Evolutionary conservation across 2,329 filamentous ascomycete genomes (phyloP).

Genomic region (Lachnellula willkommii): DNA sequence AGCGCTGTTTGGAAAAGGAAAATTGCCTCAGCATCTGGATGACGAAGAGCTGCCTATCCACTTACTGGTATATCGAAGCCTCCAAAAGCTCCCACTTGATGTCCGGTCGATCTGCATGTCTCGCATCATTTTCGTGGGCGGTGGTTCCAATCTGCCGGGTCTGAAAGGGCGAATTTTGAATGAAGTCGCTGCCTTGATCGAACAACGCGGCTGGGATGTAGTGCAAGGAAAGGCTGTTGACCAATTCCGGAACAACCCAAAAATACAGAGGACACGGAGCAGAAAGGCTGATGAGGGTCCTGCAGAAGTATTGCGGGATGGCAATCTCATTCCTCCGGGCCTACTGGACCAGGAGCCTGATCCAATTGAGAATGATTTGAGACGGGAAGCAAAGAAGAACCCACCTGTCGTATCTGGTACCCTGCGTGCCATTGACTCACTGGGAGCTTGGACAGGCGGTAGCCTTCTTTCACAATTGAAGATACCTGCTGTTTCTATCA

Average conservation of each 20-base stretch:
- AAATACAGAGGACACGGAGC: slow-evolving; percentile 24
- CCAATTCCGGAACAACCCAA: slow-evolving; percentile 37
- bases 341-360: slow-evolving; percentile 45
- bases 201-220: slow-evolving; percentile 68
- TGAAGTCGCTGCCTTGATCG: slow-evolving; percentile 64
- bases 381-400: slow-evolving; percentile 39
- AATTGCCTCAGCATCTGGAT: slow-evolving; percentile 58
- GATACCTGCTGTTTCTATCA: slow-evolving; percentile 60
- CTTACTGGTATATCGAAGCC: slow-evolving; percentile 66
- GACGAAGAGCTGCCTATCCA: slow-evolving; percentile 82
- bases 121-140: slow-evolving; percentile 80
- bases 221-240: slow-evolving; percentile 66
- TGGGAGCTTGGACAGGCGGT: slow-evolving; percentile 71
- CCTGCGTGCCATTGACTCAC: slow-evolving; percentile 60
- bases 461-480: slow-evolving; percentile 65
- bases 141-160: slow-evolving; percentile 72
- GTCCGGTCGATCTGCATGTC: slow-evolving; percentile 81
- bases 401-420: slow-evolving; percentile 47
- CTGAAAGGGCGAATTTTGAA: slow-evolving; percentile 71
- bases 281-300: slow-evolving; percentile 18
- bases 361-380: slow-evolving; percentile 53
- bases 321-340: slow-evolving; percentile 3
- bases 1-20: slow-evolving; percentile 62
- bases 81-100: slow-evolving; percentile 74
- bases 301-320: slow-evolving; percentile 10